Percentiles rank a stretch among this genome's conserved stretches.
phyloP scores from a whole-genome alignment of 179 eudicot genomes.

The Carnegiea gigantea region DNA sequence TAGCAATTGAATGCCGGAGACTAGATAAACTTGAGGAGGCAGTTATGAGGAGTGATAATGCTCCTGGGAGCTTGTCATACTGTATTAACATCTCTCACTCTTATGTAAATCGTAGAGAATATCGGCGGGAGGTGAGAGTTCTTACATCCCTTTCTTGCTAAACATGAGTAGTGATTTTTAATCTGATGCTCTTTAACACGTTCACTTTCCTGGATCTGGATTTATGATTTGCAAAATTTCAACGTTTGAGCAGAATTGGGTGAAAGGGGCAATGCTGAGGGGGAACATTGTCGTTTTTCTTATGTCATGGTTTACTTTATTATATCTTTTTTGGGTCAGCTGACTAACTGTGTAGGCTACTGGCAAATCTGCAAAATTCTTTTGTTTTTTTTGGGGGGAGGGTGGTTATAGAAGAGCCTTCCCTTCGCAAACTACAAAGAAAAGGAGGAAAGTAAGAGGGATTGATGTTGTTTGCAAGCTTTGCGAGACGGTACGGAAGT shows the following conservation, averaged over 20 bases:
- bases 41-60: constrained; percentile 78
- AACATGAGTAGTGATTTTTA: neutral
- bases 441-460: neutral
- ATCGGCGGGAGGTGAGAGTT: constrained; percentile 71
- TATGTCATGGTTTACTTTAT: neutral
- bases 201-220: neutral
- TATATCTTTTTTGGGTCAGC: neutral
- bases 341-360: neutral
- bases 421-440: neutral
- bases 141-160: neutral
- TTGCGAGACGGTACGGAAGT: neutral
- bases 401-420: neutral
- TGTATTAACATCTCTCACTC: constrained; percentile 77
- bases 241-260: neutral
- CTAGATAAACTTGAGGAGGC: constrained; percentile 97
- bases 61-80: constrained; percentile 70
- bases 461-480: neutral
- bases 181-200: neutral
- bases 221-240: neutral
- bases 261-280: neutral
- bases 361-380: neutral
- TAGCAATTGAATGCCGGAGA: constrained; percentile 91
- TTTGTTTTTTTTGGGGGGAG: no score
- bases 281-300: neutral
- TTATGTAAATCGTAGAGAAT: constrained; percentile 76